A percentile compares a stretch with the other conserved stretches of the same genome.
These are phyloP conservation scores for Sequoia sempervirens DNA, from an alignment of 75 land plant genomes.

Conservation along the genomic window DNA sequence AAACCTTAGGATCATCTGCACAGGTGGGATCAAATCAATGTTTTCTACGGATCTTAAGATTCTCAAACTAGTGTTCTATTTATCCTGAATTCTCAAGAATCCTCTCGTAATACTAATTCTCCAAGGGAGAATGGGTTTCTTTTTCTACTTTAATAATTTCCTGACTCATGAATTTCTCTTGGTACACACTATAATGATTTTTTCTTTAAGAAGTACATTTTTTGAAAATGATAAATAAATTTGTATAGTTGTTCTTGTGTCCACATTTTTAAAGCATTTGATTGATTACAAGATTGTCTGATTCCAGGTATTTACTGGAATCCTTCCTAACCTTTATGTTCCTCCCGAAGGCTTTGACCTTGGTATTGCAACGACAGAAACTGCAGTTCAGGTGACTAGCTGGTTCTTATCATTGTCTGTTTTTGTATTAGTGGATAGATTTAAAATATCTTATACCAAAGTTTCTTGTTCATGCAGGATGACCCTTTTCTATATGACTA, in stretches of 20 bases:
- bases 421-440: neutral
- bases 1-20: slow-evolving; percentile 70
- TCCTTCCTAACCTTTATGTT: slow-evolving; percentile 9
- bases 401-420: neutral
- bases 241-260: neutral
- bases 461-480: slow-evolving; percentile 36
- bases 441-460: neutral
- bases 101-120: neutral
- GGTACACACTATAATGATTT: neutral
- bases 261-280: neutral
- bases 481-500: slow-evolving; percentile 64
- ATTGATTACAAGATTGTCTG: neutral
- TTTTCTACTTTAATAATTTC: neutral
- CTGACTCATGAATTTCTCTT: neutral
- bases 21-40: slow-evolving; percentile 47
- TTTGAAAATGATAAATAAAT: neutral
- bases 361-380: slow-evolving; percentile 10
- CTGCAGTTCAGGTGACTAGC: slow-evolving; percentile 4
- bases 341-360: slow-evolving; percentile 49
- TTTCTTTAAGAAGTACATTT: neutral
- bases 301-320: slow-evolving; percentile 11
- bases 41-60: neutral
- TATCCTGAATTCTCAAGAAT: slow-evolving; percentile 1
- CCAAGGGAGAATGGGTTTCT: neutral
- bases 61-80: neutral